phyloP scores from a whole-genome alignment of 192 early-diverging fungal species.

The Pilaira anomala region DNA sequence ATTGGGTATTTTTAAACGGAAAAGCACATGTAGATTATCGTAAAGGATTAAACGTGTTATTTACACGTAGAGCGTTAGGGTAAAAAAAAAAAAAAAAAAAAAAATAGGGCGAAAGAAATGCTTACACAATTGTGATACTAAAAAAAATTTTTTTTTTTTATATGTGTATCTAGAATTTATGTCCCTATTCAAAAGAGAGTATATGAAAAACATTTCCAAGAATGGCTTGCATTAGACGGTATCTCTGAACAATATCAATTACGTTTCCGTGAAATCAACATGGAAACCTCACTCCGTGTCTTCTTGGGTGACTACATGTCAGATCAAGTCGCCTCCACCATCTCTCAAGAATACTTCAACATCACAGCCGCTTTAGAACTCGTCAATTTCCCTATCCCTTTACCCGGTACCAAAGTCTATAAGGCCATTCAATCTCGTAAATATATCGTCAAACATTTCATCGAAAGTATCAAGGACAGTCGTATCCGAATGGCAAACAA shows the following conservation, averaged over 20 bases:
- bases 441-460: slow-evolving; percentile 42
- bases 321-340: slow-evolving; percentile 30
- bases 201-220: slow-evolving; percentile 39
- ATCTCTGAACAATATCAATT: slow-evolving; percentile 33
- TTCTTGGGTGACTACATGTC: slow-evolving; percentile 40
- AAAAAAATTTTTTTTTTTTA: neutral
- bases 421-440: slow-evolving; percentile 41
- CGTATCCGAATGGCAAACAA: slow-evolving; percentile 32
- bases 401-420: slow-evolving; percentile 46
- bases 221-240: slow-evolving; percentile 36
- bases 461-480: slow-evolving; percentile 35
- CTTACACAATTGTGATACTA: neutral
- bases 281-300: slow-evolving; percentile 42
- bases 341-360: slow-evolving; percentile 42
- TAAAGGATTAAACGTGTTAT: slow-evolving; percentile 39
- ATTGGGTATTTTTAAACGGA: slow-evolving; percentile 41
- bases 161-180: slow-evolving; percentile 28
- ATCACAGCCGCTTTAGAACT: slow-evolving; percentile 46
- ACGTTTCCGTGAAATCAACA: slow-evolving; percentile 44
- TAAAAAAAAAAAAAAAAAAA: slow-evolving; percentile 1
- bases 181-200: slow-evolving; percentile 37
- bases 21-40: slow-evolving; percentile 41
- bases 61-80: slow-evolving; percentile 39
- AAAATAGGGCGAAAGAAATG: too few relatives aligned
- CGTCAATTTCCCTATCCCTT: slow-evolving; percentile 43